Evolutionary conservation across 2,329 filamentous ascomycete genomes (phyloP).

Genomic region (Cercospora sojina): DNA sequence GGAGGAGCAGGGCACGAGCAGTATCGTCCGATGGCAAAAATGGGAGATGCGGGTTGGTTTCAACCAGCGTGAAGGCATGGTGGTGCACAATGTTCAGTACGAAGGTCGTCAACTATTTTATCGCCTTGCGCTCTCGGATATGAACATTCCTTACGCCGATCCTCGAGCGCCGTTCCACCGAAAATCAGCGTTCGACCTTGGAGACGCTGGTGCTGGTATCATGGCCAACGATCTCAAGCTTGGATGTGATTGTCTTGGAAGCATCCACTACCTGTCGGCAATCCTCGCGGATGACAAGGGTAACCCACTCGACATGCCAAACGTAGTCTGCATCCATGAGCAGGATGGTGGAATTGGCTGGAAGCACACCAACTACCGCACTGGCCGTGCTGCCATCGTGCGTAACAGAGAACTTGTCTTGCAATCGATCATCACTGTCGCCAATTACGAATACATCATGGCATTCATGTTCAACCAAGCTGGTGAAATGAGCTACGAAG

Average conservation of each 20-base stretch:
- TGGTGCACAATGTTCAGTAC: conserved; percentile 61
- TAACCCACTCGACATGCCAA: conserved; percentile 60
- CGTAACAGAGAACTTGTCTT: conserved; percentile 62
- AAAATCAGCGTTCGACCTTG: conserved; percentile 69
- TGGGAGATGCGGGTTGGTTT: conserved; percentile 62
- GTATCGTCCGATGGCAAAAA: conserved; percentile 61
- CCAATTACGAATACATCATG: conserved; percentile 70
- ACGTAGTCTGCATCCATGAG: conserved; percentile 68
- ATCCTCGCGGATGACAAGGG: conserved; percentile 42
- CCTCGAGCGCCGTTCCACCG: conserved; percentile 67
- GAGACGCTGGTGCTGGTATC: conserved; percentile 64
- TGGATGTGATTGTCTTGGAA: conserved; percentile 68
- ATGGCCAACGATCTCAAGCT: conserved; percentile 69
- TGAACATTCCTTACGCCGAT: conserved; percentile 64
- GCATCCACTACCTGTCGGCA: conserved; percentile 65
- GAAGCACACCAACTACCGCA: conserved; percentile 69
- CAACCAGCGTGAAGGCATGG: conserved; percentile 64
- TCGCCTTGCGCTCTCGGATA: conserved; percentile 64
- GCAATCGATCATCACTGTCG: conserved; percentile 63
- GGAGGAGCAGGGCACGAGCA: conserved; percentile 49
- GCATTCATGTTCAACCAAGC: conserved; percentile 67
- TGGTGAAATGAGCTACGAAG: conserved; percentile 65
- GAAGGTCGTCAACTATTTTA: conserved; percentile 62
- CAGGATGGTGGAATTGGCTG: conserved; percentile 68
- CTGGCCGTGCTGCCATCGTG: conserved; percentile 59